These are phyloP conservation scores for Gracilaria domingensis DNA, from an alignment of 23 red algal species.

Conservation along the genomic window DNA sequence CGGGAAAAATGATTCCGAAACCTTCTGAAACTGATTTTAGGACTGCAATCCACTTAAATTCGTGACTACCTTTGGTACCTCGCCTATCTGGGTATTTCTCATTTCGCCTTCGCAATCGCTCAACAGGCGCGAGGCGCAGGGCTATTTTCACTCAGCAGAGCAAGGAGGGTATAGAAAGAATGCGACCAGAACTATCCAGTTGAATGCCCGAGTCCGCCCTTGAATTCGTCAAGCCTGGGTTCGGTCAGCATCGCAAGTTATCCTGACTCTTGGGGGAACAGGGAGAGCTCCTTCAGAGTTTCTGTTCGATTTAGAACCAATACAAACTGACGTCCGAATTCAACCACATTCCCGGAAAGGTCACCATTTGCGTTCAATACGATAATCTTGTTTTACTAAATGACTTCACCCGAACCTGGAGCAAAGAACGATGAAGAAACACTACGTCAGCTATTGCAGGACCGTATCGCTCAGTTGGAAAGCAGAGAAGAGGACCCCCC, in stretches of 20 bases:
- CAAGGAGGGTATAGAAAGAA: not conserved
- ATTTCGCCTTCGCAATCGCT: not conserved
- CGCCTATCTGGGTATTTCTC: not conserved
- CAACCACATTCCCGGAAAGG: not conserved
- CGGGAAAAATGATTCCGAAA: not conserved
- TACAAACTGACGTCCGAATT: not conserved
- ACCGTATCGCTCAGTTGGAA: slow-evolving; percentile 65
- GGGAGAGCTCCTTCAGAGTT: not conserved
- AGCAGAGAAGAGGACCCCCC: slow-evolving; percentile 64
- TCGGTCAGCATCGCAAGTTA: not conserved
- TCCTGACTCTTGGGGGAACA: not conserved
- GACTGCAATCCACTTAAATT: not conserved
- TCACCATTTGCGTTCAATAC: not conserved
- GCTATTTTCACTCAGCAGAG: not conserved
- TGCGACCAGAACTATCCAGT: not conserved
- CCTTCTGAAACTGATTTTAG: not conserved
- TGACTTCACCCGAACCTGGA: slow-evolving; percentile 53
- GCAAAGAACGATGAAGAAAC: slow-evolving; percentile 55
- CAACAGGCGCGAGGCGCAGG: not conserved
- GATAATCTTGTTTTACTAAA: not conserved
- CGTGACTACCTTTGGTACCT: not conserved
- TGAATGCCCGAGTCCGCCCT: not conserved
- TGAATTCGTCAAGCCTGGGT: not conserved
- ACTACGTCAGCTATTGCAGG: slow-evolving; percentile 46
- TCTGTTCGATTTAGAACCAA: not conserved